Evolutionary conservation across 164 flowering plant species (phyloP).

Genomic region (Vitis labrusca): DNA sequence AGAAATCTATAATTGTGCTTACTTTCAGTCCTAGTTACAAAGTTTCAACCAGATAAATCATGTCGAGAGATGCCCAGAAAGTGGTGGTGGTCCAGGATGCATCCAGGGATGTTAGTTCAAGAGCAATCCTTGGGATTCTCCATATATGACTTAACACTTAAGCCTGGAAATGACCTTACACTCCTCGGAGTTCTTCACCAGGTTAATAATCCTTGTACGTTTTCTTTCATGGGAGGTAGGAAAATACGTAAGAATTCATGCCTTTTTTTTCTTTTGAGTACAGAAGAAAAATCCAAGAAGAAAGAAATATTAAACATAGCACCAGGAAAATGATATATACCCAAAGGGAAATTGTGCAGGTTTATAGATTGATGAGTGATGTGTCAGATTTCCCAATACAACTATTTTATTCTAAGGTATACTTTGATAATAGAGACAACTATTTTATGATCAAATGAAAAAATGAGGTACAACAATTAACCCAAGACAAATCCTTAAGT

Average conservation of each 20-base stretch:
- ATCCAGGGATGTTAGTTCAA: slow-evolving; percentile 38
- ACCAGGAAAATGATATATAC: not conserved
- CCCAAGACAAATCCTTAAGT: too few relatives aligned
- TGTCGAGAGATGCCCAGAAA: slow-evolving; percentile 29
- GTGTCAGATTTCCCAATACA: too few relatives aligned
- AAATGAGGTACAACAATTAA: too few relatives aligned
- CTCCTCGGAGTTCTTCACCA: slow-evolving; percentile 66
- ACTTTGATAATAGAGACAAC: too few relatives aligned
- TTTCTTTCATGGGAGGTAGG: slow-evolving; percentile 36
- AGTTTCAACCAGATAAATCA: not conserved
- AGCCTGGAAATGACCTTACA: slow-evolving; percentile 55
- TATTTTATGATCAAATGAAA: too few relatives aligned
- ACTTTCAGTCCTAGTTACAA: too few relatives aligned
- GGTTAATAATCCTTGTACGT: slow-evolving; percentile 74
- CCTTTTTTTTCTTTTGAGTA: not conserved
- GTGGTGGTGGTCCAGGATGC: slow-evolving; percentile 75
- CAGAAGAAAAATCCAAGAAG: not conserved
- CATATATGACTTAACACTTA: slow-evolving; percentile 39
- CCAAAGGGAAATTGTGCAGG: not conserved
- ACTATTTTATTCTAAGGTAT: too few relatives aligned
- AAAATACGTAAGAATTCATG: slow-evolving; percentile 35
- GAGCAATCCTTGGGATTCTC: slow-evolving; percentile 37
- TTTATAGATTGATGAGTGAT: not conserved
- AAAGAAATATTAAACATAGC: not conserved
- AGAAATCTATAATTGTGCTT: too few relatives aligned